Evolutionary conservation across 1,284 basidiomycete species (phyloP).

Genomic region (Malassezia sympodialis): DNA sequence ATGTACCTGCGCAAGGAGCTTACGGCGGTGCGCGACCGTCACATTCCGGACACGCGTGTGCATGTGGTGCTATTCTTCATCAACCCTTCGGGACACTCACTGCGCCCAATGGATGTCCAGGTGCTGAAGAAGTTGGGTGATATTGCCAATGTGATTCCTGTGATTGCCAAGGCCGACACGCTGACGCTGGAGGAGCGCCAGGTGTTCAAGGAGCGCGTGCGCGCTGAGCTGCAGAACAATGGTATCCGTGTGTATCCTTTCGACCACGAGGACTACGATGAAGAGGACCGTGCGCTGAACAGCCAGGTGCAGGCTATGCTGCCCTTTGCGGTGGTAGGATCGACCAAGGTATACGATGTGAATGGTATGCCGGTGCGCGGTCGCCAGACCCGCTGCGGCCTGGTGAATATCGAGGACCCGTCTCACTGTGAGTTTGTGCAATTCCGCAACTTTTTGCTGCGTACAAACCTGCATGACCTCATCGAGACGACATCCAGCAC

Average conservation of each 20-base stretch:
- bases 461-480: constrained; percentile 92
- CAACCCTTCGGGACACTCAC: constrained; percentile 53
- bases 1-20: constrained; percentile 97
- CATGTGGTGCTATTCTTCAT: constrained; percentile 99
- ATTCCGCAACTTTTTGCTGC: constrained; percentile 77
- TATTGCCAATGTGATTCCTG: constrained; percentile 96
- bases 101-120: constrained; percentile 69
- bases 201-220: constrained; percentile 58
- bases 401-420: constrained; percentile 86
- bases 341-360: constrained; percentile 83
- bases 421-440: constrained; percentile 96
- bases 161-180: constrained; percentile 95
- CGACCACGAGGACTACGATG: constrained; percentile 88
- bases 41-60: constrained; percentile 95
- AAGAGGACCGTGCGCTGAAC: constrained; percentile 79
- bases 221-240: constrained; percentile 82
- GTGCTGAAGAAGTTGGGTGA: constrained; percentile 98
- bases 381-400: constrained; percentile 93
- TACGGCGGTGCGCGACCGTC: constrained; percentile 94
- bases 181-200: constrained; percentile 87
- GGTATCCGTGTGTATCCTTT: constrained; percentile 93
- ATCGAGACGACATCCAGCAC: constrained; percentile 98
- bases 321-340: constrained; percentile 92
- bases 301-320: constrained; percentile 77
- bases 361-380: constrained; percentile 90